These are phyloP conservation scores for Solanum chacoense DNA, from an alignment of 305 asterid species.

Conservation along the genomic window DNA sequence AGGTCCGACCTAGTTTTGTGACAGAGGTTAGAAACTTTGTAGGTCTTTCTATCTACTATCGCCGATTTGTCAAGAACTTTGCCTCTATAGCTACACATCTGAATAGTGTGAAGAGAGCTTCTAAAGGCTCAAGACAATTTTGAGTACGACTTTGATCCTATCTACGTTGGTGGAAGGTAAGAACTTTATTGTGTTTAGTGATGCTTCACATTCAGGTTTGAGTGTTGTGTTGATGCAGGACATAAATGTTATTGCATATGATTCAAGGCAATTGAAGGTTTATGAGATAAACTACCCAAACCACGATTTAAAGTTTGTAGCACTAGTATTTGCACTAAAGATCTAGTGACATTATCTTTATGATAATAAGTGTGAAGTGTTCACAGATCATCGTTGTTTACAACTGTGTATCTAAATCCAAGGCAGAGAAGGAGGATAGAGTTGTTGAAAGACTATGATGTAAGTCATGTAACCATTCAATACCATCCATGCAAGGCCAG, in stretches of 20 bases:
- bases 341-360: background rate
- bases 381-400: no score
- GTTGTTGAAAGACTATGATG: background rate
- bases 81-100: background rate
- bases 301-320: background rate
- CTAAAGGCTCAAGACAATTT: background rate
- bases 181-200: background rate
- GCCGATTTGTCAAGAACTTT: background rate
- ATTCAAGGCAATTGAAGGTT: no score
- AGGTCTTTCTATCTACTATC: background rate
- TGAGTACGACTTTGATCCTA: background rate
- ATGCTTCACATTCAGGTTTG: background rate
- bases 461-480: background rate
- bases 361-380: background rate
- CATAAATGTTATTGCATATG: background rate
- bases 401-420: background rate
- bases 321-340: background rate
- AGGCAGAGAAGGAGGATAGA: background rate
- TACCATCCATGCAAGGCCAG: background rate
- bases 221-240: background rate
- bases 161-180: background rate
- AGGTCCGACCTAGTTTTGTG: background rate
- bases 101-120: background rate
- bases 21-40: background rate
- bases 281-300: background rate